Base-by-base conservation (phyloP, 768 basidiomycete genomes). In the Pisolithus albus region DNA sequence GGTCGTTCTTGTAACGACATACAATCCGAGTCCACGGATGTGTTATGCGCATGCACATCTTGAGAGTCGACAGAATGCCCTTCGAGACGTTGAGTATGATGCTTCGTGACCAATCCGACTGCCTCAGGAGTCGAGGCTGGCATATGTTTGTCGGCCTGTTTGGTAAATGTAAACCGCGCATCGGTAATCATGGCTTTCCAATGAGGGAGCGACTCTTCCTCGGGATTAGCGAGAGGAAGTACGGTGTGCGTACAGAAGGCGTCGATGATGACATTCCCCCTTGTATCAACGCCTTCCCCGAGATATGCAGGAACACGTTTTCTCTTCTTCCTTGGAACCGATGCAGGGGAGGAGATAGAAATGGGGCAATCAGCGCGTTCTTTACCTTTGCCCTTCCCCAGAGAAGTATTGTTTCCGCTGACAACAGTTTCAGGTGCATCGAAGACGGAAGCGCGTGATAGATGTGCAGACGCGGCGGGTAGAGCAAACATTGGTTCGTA, bases 101-200 rank as follows among this genome's bases (percentile, higher is more conserved):
- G 48, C 16, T 38, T 42, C 47, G 28, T 19, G 13, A 47, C 21
- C 34, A 53, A 55, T 4, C 55, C 55, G n/a, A 48, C 40, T 9
- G 52, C 55, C 19, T 42, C 46, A 23, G 49, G 48, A 19, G 28
- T 56, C 21, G 64, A 53, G 44, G 11, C 55, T 26, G 51, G 50
- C 3, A 51, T 57, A 19, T 48, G 49, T 21, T 37, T 53, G 28
- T 60, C 49, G 62, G 58, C 66, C 28, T 47, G 44, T 6, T 53
- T 50, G 47, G 56, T 50, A 40, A 65, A 65, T 4, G 55, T 51
- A 36, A 65, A 65, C 21, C 64, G 64, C 9, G 63, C 39, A 38
- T 66, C 65, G 30, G 36, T 47, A 2, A 26, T 41, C 19, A 65
- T 55, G 37, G 54, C 56, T 24, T 45, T 26, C n/a, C 53, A 4